Percentiles rank a stretch among this genome's conserved stretches.
Conservation (phyloP, 768 basidiomycete genomes). For the Strobilomyces confusus region DNA sequence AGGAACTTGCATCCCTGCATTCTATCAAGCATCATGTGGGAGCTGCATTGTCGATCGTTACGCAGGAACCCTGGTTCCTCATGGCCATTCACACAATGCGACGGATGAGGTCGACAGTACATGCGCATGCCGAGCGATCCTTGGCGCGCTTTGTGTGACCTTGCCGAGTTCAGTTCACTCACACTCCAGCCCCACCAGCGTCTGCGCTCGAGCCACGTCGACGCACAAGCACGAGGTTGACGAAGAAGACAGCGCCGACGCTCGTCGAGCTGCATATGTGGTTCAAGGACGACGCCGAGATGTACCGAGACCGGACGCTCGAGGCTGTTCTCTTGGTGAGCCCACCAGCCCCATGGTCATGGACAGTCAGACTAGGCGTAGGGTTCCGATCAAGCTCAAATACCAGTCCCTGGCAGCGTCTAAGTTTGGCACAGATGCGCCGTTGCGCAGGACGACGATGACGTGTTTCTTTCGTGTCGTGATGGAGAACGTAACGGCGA, state of each 20-base stretch:
- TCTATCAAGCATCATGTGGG: too few species aligned
- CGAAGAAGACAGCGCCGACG: constrained; percentile 83
- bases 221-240: constrained; percentile 67
- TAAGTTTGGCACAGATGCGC: constrained; percentile 80
- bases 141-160: too few species aligned
- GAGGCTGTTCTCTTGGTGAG: constrained; percentile 78
- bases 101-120: constrained; percentile 50
- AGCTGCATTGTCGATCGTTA: too few species aligned
- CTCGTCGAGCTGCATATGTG: constrained; percentile 72
- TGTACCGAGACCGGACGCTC: constrained; percentile 80
- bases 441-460: constrained; percentile 96
- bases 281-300: constrained; percentile 54
- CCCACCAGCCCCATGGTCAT: background rate
- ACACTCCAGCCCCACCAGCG: constrained; percentile 35
- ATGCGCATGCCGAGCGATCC: too few species aligned
- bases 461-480: constrained; percentile 70
- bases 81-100: constrained; percentile 68
- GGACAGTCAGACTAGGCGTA: constrained; percentile 53
- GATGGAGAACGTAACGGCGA: constrained; percentile 55
- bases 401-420: constrained; percentile 91
- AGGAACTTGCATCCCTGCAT: too few species aligned
- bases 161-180: too few species aligned
- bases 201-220: constrained; percentile 7
- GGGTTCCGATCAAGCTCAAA: constrained; percentile 89
- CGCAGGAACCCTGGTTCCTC: too few species aligned